These are phyloP conservation scores for Tuctoria greenei DNA, from an alignment of 176 grass and related monocot species.

Conservation along the genomic window DNA sequence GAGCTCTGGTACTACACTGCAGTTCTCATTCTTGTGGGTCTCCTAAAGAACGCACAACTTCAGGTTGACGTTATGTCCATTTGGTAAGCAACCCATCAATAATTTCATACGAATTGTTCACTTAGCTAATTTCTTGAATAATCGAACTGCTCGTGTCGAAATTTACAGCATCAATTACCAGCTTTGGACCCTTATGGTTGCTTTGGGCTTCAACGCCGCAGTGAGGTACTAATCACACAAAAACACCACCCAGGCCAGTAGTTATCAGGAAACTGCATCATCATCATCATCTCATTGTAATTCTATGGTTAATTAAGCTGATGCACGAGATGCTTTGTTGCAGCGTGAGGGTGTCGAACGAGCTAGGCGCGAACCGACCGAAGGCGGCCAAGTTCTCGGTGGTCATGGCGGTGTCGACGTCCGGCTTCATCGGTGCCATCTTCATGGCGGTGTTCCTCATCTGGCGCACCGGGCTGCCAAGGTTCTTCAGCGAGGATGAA, in stretches of 20 bases:
- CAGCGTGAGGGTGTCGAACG: conserved; percentile 94
- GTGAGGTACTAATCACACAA: conserved; percentile 50
- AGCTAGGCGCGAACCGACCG: conserved; percentile 70
- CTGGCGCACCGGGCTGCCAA: conserved; percentile 51
- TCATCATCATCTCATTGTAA: neutral
- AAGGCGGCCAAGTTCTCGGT: conserved; percentile 80
- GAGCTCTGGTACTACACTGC: conserved; percentile 94
- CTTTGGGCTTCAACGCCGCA: conserved; percentile 83
- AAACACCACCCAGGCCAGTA: neutral
- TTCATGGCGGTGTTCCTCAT: conserved; percentile 63
- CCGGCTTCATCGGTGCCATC: conserved; percentile 48
- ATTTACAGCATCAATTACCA: conserved; percentile 83
- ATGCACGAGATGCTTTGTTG: neutral
- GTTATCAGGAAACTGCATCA: neutral
- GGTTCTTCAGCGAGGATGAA: conserved; percentile 62
- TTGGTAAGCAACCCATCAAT: conserved; percentile 45
- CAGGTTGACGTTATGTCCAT: conserved; percentile 83
- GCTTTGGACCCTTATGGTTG: conserved; percentile 86
- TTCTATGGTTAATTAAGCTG: no score
- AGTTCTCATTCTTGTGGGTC: conserved; percentile 75
- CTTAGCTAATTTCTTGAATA: neutral
- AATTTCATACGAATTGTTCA: neutral
- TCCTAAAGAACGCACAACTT: conserved; percentile 61
- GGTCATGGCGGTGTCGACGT: conserved; percentile 62
- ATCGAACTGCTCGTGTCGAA: neutral